Evolutionary conservation across 164 flowering plant species (phyloP).

Genomic region (Piper longum): DNA sequence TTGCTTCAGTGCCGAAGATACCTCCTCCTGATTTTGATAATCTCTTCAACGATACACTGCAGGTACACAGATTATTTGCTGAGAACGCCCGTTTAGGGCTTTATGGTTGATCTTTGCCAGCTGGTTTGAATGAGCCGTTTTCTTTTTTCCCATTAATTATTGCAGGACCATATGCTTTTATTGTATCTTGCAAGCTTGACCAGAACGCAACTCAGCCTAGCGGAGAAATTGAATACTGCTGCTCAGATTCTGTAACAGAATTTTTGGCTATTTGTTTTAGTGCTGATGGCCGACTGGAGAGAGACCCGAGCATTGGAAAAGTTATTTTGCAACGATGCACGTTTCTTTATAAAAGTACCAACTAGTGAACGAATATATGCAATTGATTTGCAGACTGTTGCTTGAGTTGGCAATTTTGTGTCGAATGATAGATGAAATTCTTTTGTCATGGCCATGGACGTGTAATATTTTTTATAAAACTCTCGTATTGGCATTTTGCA

Average conservation of each 20-base stretch:
- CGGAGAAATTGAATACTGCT: constrained; percentile 98
- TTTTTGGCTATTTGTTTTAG: background rate
- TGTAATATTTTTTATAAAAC: too few species aligned
- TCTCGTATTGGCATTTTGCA: too few species aligned
- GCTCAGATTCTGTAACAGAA: constrained; percentile 58
- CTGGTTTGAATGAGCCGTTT: background rate
- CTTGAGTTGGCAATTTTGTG: background rate
- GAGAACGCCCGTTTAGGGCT: background rate
- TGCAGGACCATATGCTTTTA: constrained; percentile 66
- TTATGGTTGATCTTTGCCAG: background rate
- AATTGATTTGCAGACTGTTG: background rate
- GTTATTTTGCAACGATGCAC: too few species aligned
- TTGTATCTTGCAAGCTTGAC: constrained; percentile 82
- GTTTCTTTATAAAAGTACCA: too few species aligned
- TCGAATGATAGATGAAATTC: background rate
- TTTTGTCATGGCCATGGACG: background rate
- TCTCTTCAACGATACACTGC: constrained; percentile 75
- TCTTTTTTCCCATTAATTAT: background rate
- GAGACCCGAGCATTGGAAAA: background rate
- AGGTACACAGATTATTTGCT: constrained; percentile 32
- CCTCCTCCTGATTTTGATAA: constrained; percentile 67
- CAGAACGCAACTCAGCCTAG: constrained; percentile 79
- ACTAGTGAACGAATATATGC: background rate
- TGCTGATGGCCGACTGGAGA: background rate
- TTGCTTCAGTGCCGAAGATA: constrained; percentile 70